Base-by-base conservation (phyloP, 805 yeast species). In the Kuraishia capsulata region DNA sequence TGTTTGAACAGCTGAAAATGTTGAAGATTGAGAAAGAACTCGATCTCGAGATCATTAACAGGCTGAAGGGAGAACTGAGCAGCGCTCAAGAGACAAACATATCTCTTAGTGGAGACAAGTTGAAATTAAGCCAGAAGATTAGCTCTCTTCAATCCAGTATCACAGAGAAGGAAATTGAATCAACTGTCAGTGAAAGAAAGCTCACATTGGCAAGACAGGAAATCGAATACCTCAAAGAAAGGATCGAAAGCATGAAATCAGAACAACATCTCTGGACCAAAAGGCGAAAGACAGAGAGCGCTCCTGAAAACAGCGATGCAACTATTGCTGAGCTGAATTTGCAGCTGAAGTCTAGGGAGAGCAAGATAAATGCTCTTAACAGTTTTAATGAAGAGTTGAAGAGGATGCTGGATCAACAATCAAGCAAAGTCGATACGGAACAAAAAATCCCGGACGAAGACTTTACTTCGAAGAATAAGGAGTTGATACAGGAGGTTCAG, bases 171-270 rank as follows among this genome's bases (percentile, higher is more conserved):
- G 33, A 3, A 18, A 32, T 1, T 11, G 20, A 11, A 21, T 43
- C 4, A 33, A 36, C 9, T 21, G 26, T 10, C 24, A 30, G 18
- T 40, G 47, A 8, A 8, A 17, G 18, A 48, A 46, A 26, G 19
- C 37, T 44, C 13, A 43, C 39, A 10, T 21, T 51, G 11, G 35
- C 41, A 28, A 31, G 39, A 16, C 48, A 48, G 35, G 55, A 52
- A 23, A 38, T 49, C 13, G 38, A 34, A 17, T 44, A 45, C 32
- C 19, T 50, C 38, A 49, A 46, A n/a, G 51, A 49, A 18, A 26
- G 50, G 21, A 24, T 50, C 20, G 42, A 41, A 2, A 44, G 19
- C 24, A 5, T 33, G 18, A 16, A 20, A 4, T 8, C 13, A 8
- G 28, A 33, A 20, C 20, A 21, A 9, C 10, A 19, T 14, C 5